A percentile compares a stretch with the other conserved stretches of the same genome.
These are phyloP conservation scores for Dryas alaskensis DNA, from an alignment of 306 rosid genomes.

Conservation along the genomic window DNA sequence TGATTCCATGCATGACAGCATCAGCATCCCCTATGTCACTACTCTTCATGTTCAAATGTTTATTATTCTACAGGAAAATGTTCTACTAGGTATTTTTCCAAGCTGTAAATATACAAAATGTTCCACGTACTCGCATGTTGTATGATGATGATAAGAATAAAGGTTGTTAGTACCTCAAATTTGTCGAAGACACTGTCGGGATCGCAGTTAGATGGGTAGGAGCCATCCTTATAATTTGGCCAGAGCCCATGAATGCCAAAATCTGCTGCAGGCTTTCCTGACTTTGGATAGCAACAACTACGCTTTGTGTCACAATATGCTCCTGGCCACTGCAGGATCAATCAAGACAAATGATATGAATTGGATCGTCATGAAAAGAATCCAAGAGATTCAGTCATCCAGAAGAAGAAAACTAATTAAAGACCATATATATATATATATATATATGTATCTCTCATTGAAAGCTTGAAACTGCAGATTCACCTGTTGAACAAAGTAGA, in stretches of 20 bases:
- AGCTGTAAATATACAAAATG: no score
- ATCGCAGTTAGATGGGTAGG: conserved; percentile 73
- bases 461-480: no score
- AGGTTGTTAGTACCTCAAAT: conserved; percentile 33
- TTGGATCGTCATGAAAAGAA: no score
- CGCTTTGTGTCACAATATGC: conserved; percentile 67
- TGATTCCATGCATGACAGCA: no score
- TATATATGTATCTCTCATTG: no score
- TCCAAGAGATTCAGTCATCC: no score
- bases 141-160: no score
- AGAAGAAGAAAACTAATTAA: not conserved
- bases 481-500: conserved; percentile 40
- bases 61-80: no score
- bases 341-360: not conserved
- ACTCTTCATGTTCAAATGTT: no score
- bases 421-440: not conserved
- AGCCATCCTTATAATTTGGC: conserved; percentile 70
- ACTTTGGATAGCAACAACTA: conserved; percentile 73
- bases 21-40: no score
- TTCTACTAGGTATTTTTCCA: no score
- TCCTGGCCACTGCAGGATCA: conserved; percentile 76
- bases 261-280: conserved; percentile 69
- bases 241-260: conserved; percentile 81
- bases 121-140: no score
- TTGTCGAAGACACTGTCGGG: conserved; percentile 45